Conservation (phyloP, 768 basidiomycete genomes). For the Boletellus ananiceps region DNA sequence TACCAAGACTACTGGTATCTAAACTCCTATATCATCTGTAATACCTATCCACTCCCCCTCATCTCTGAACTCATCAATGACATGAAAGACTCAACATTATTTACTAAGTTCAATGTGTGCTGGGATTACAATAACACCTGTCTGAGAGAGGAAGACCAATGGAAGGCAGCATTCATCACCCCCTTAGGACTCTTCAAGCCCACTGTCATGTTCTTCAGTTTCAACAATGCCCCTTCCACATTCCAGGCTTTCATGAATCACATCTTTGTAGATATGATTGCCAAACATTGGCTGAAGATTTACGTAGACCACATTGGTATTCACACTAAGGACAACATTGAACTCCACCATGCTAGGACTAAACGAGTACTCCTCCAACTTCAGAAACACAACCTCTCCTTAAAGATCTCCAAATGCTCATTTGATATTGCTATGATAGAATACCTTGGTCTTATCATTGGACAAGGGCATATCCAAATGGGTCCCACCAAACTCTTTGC, state of each 20-base stretch:
- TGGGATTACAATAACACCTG: background rate
- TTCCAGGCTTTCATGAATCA: background rate
- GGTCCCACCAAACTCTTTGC: background rate
- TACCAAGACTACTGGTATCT: background rate
- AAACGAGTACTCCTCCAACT: background rate
- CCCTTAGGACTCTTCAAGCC: background rate
- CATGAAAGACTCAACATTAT: background rate
- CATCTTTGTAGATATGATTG: background rate
- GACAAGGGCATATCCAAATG: background rate
- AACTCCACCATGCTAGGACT: background rate
- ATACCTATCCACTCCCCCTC: background rate
- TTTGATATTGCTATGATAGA: background rate
- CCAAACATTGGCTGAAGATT: background rate
- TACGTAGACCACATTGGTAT: background rate
- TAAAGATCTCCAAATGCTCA: background rate
- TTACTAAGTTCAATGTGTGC: background rate
- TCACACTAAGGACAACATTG: background rate
- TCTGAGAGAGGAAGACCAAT: background rate
- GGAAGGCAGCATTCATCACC: background rate
- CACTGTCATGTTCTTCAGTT: background rate
- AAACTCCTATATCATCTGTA: background rate
- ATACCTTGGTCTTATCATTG: background rate
- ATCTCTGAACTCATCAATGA: too few species aligned
- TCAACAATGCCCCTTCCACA: background rate
- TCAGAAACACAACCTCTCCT: background rate